Evolutionary conservation across 1,284 basidiomycete genomes (phyloP), one percentile per base, ranked within the genome.

Genomic region (Ustilago tritici): DNA sequence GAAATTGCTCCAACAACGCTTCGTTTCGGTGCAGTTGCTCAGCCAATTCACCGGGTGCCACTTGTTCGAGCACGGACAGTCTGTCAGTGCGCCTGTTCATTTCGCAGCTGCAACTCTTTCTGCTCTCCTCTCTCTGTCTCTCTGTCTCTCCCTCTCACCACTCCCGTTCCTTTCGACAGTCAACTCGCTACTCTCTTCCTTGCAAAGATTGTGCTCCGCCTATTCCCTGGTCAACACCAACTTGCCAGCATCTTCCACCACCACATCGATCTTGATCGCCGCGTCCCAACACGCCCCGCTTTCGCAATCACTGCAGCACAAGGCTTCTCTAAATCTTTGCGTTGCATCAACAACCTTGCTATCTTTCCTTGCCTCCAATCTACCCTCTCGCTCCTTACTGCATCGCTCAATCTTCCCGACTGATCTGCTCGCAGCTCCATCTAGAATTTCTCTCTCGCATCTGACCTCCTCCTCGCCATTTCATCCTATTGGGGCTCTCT

Each of bases 1-100:
- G 49, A 50, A 50, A 34, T 50, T 50, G 31, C 31, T 50, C 19
- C n/a, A 41, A 41, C 43, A 50, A 31, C 14, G 49, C 49, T 50
- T 50, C 4, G 43, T 46, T 19, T 38, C 6, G 43, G 43, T 19
- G 43, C 43, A 23, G n/a, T 46, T 46, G 43, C n/a, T 4, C 43
- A 19, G 11, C 23, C 40, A n/a, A 19, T 19, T 7, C 7, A 19
- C 17, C 19, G 10, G 8, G 43, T 46, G 43, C n/a, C n/a, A 46
- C 19, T 9, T 11, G n/a, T 7, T 10, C 23, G 43, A 28, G 49
- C 49, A 50, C 49, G 31, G 49, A 50, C 49, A 14, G 28, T 50
- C 41, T 14, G 41, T 46, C 9, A 50, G 46, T 49, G 19, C 46
- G 46, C 46, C 46, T 49, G 6, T 50, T 50, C 49, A 50, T 50